Conservation (phyloP, 306 rosid genomes). For the Cicer cuneatum region DNA sequence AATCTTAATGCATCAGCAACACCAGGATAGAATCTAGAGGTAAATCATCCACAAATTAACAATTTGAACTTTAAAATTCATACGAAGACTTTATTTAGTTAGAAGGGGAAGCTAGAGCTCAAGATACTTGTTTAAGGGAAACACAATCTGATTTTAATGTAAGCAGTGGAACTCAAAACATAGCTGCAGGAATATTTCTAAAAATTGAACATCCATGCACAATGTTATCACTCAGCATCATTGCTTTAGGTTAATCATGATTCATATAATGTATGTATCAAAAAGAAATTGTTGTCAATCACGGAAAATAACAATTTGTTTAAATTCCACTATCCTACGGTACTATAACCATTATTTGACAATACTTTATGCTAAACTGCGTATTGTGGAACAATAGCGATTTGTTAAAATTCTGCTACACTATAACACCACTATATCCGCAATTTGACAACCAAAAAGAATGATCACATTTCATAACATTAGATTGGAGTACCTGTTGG, state of each 20-base stretch:
- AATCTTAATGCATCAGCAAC: constrained; percentile 76
- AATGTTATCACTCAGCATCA: constrained; percentile 14
- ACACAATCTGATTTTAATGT: constrained; percentile 15
- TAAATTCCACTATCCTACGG: too few species aligned
- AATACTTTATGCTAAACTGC: too few species aligned
- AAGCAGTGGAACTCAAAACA: not conserved
- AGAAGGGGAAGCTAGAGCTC: not conserved
- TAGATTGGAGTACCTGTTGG: constrained; percentile 73
- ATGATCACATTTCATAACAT: constrained; percentile 14
- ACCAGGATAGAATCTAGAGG: constrained; percentile 78
- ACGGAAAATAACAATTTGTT: too few species aligned
- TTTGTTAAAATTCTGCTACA: too few species aligned
- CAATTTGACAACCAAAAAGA: not conserved
- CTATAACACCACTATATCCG: too few species aligned
- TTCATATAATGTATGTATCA: not conserved
- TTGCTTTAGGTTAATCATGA: constrained; percentile 2
- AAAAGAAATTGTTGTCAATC: not conserved
- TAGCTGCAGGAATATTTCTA: not conserved
- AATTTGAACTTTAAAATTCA: not conserved
- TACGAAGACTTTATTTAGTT: not conserved
- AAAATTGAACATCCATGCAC: constrained; percentile 15
- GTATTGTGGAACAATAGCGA: too few species aligned
- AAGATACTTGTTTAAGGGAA: not conserved
- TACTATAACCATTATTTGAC: too few species aligned
- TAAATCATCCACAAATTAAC: constrained; percentile 30